Conservation (phyloP, 2,329 filamentous ascomycete genomes). For the Fusarium sp. region DNA sequence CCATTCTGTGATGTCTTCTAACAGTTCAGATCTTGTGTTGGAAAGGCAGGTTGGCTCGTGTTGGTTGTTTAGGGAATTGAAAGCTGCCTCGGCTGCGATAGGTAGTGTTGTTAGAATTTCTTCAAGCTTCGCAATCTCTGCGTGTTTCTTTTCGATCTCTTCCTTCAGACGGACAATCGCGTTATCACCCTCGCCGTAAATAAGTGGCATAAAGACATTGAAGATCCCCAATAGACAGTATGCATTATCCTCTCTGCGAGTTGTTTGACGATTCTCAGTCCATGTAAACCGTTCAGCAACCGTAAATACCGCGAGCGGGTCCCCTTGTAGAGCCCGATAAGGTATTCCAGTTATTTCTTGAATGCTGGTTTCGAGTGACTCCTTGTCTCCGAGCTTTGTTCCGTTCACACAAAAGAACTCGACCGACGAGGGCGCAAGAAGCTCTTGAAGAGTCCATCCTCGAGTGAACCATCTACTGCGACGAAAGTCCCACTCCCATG, state of each 20-base stretch:
- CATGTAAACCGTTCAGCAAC: conserved; percentile 49
- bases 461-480: conserved; percentile 20
- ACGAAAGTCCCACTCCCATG: conserved; percentile 6
- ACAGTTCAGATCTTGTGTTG: background rate
- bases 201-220: conserved; percentile 47
- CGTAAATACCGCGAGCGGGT: background rate
- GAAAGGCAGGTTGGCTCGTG: background rate
- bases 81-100: background rate
- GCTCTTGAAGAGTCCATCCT: conserved; percentile 26
- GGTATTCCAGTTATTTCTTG: conserved; percentile 6
- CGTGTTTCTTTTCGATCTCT: conserved; percentile 18
- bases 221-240: conserved; percentile 52
- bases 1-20: background rate
- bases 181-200: conserved; percentile 47
- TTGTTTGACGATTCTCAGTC: conserved; percentile 46
- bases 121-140: background rate
- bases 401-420: conserved; percentile 19
- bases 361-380: background rate
- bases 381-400: conserved; percentile 11
- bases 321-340: background rate
- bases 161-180: conserved; percentile 48
- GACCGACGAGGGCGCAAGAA: conserved; percentile 26
- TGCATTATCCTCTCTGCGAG: conserved; percentile 44
- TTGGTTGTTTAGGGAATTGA: conserved; percentile 1
- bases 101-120: background rate